Conservation (phyloP, 768 basidiomycete species). For the Pholiota conissans region DNA sequence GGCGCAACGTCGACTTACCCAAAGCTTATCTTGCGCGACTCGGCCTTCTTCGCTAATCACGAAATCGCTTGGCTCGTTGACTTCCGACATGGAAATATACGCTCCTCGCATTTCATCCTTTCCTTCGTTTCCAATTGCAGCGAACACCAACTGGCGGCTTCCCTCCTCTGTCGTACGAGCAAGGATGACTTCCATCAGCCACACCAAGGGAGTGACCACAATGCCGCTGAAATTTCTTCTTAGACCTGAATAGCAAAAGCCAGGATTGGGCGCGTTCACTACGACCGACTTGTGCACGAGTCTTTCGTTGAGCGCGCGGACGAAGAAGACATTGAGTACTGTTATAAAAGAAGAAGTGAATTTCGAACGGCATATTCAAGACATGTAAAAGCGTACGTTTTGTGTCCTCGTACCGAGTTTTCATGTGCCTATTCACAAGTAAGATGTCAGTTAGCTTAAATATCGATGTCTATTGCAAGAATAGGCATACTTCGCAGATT, state of each 20-base stretch:
- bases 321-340: slow-evolving; percentile 45
- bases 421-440: background rate
- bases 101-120: slow-evolving; percentile 26
- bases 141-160: slow-evolving; percentile 32
- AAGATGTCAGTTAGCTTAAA: background rate
- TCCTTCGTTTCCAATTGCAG: slow-evolving; percentile 24
- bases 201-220: slow-evolving; percentile 12
- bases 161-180: slow-evolving; percentile 41
- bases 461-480: background rate
- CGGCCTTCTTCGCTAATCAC: slow-evolving; percentile 26
- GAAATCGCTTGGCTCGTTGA: slow-evolving; percentile 30
- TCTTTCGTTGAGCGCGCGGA: slow-evolving; percentile 34
- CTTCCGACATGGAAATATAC: slow-evolving; percentile 24
- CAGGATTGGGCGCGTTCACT: slow-evolving; percentile 41
- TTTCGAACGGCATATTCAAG: background rate
- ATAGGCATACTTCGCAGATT: slow-evolving; percentile 1
- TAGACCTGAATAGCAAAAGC: slow-evolving; percentile 40
- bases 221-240: slow-evolving; percentile 18
- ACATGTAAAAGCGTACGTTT: background rate
- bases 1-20: slow-evolving; percentile 22
- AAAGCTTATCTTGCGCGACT: slow-evolving; percentile 26
- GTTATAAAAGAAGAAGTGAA: background rate
- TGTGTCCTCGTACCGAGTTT: background rate
- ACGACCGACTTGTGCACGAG: slow-evolving; percentile 30
- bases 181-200: slow-evolving; percentile 31